Evolutionary conservation across 306 rosid species (phyloP), one percentile per base, ranked within the genome.

Genomic region (Biancaea sappan): DNA sequence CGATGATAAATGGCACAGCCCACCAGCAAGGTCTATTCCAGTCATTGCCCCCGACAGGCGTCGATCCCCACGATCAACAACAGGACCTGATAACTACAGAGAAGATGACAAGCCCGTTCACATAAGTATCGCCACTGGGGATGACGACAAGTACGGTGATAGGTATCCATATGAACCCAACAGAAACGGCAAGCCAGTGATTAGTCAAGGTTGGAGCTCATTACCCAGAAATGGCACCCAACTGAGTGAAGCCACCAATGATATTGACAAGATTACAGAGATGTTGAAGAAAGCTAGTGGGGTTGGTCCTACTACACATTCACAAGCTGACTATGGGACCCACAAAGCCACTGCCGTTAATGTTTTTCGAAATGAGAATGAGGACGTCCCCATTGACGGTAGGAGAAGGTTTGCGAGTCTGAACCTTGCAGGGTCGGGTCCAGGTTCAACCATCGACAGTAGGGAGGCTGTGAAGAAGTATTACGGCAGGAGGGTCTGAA

Each of bases 231-330:
- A 61, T 11, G 87, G 81, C 52, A 61, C 57, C 22, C 75, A 13
- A 6, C 72, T 88, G 16, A 74, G 80, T 38, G 38, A 19, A 46
- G 72, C 96, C 1, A 85, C 69, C 34, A 59, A 66, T 68, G 88
- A 91, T 54, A 80, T 84, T 14, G 50, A 28, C 1, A 59, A 60
- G 54, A 79, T 65, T 19, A 2, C 73, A 1, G 66, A 72, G 19
- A 21, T 76, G 71, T 44, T 84, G 77, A 76, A 22, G 79, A 57
- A 5, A 52, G 84, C 54, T 1, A 66, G 51, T 15, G 16, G 64
- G 22, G 2, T 29, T 26, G 62, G 18, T 8, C 37, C 11, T 56
- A 14, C 25, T 60, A 1, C 11, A 2, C 3, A 34, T 34, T 15
- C 65, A 8, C 28, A 60, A 60, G 66, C 44, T 4, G 46, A 60